Conservation (phyloP, 1,139 yeast species). For the Saccharomyces pastorianus region DNA sequence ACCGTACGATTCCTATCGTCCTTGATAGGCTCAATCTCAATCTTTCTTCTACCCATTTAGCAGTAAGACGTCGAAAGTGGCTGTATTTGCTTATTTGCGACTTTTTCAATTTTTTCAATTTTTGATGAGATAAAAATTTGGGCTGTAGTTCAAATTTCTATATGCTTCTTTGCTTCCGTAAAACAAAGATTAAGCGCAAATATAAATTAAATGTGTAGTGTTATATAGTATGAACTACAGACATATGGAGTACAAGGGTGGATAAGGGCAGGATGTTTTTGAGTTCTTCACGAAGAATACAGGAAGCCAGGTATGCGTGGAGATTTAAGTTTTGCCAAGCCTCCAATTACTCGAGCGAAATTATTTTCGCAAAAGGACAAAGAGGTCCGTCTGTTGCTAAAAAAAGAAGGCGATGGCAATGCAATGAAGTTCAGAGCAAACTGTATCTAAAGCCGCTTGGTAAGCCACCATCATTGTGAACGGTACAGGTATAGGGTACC, state of each 20-base stretch:
- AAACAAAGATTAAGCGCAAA: neutral
- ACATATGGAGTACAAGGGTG: neutral
- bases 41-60: conserved; percentile 91
- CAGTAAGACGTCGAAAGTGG: neutral
- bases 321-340: conserved; percentile 1
- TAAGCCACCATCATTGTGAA: neutral
- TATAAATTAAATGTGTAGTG: neutral
- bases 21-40: conserved; percentile 81
- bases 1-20: conserved; percentile 86
- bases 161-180: neutral
- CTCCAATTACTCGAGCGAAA: neutral
- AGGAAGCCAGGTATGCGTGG: neutral
- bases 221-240: neutral
- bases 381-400: neutral
- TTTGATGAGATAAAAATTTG: neutral
- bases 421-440: neutral
- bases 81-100: neutral
- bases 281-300: neutral
- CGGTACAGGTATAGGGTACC: neutral
- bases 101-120: neutral
- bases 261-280: neutral
- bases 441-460: neutral
- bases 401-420: neutral
- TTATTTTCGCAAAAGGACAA: neutral
- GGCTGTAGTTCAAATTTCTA: neutral